These are phyloP conservation scores for Gleditsia sinensis DNA, from an alignment of 306 rosid genomes.

Conservation along the genomic window DNA sequence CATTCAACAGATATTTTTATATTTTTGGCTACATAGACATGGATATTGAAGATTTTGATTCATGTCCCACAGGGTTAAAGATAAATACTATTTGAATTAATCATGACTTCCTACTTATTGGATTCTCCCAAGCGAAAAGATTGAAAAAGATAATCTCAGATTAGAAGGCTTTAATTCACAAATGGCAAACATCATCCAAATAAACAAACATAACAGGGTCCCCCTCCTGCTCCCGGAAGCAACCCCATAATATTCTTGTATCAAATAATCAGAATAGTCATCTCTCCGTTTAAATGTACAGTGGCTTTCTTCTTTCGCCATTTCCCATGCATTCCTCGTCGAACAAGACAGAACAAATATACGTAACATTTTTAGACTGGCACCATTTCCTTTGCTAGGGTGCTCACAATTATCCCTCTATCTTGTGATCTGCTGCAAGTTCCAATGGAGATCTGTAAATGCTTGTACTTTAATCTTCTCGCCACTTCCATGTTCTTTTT, in stretches of 20 bases:
- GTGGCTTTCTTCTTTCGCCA: constrained; percentile 54
- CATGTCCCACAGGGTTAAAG: constrained; percentile 42
- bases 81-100: constrained; percentile 46
- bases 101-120: constrained; percentile 48
- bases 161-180: constrained; percentile 54
- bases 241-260: constrained; percentile 49
- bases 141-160: constrained; percentile 37
- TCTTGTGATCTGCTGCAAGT: constrained; percentile 48
- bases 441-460: constrained; percentile 75
- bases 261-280: constrained; percentile 41
- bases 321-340: constrained; percentile 71
- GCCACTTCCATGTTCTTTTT: constrained; percentile 38
- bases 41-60: constrained; percentile 39
- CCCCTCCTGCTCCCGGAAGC: constrained; percentile 61
- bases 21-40: constrained; percentile 32
- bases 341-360: constrained; percentile 41
- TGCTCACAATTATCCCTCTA: constrained; percentile 41
- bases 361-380: constrained; percentile 38
- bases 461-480: constrained; percentile 48
- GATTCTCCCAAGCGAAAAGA: constrained; percentile 58
- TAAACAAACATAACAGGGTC: constrained; percentile 58
- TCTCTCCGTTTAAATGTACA: constrained; percentile 37
- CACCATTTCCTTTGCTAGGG: constrained; percentile 51
- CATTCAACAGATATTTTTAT: constrained; percentile 35
- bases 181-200: constrained; percentile 73